These are phyloP conservation scores for Grosmannia penicillata DNA, from an alignment of 2,329 filamentous ascomycete genomes.

Conservation along the genomic window DNA sequence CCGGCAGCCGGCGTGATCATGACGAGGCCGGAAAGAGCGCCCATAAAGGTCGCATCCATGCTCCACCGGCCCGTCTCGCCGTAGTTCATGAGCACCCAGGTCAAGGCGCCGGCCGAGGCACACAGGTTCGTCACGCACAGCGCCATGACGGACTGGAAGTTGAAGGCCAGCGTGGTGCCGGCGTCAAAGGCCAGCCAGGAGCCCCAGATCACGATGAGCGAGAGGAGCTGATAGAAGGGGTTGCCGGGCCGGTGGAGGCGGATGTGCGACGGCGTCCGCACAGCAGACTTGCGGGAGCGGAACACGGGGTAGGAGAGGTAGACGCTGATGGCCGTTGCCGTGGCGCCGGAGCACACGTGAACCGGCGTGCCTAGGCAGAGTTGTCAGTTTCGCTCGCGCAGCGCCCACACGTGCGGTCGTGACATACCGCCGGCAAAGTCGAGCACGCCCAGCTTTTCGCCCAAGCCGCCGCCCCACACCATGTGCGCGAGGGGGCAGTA, in stretches of 20 bases:
- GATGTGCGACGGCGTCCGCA: conserved; percentile 4
- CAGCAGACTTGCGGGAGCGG: conserved; percentile 65
- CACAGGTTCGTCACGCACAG: conserved; percentile 96
- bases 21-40: conserved; percentile 53
- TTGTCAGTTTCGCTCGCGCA: neutral
- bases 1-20: conserved; percentile 57
- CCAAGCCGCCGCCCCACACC: conserved; percentile 92
- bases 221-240: conserved; percentile 37
- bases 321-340: conserved; percentile 92
- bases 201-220: conserved; percentile 95
- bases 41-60: conserved; percentile 58
- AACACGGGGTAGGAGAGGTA: conserved; percentile 56
- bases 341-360: conserved; percentile 87
- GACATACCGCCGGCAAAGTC: conserved; percentile 68
- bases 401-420: too few species aligned
- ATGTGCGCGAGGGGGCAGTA: conserved; percentile 94
- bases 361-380: conserved; percentile 58
- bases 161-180: conserved; percentile 82
- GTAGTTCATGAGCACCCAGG: conserved; percentile 91
- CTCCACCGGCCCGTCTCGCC: conserved; percentile 86
- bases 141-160: conserved; percentile 83
- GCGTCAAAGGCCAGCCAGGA: conserved; percentile 98
- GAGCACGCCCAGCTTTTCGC: conserved; percentile 72
- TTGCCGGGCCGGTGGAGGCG: conserved; percentile 5
- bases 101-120: conserved; percentile 73